These are phyloP conservation scores for Gautieria morchelliformis DNA, from an alignment of 768 basidiomycete genomes.

Conservation along the genomic window DNA sequence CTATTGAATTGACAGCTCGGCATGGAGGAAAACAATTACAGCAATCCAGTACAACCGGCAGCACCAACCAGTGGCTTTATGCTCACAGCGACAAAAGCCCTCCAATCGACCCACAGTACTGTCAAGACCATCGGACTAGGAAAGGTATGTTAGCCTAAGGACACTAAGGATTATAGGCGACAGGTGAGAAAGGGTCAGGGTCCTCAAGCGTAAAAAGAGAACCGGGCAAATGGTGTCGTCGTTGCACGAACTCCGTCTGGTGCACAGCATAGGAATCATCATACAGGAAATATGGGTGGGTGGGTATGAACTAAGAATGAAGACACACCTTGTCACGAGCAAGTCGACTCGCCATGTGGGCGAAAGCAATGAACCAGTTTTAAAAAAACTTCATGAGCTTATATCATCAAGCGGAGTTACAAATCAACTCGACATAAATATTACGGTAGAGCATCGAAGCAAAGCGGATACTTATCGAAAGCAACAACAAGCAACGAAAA, in stretches of 20 bases:
- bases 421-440: no score
- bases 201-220: conserved; percentile 7
- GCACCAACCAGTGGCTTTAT: not conserved
- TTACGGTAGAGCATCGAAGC: no score
- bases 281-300: not conserved
- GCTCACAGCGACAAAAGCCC: no score
- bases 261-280: conserved; percentile 8
- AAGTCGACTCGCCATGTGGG: not conserved
- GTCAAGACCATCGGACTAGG: not conserved
- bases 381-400: no score
- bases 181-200: not conserved
- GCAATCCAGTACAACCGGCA: no score
- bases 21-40: not conserved
- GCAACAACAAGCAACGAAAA: not conserved
- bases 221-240: conserved; percentile 4
- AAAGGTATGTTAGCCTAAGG: not conserved
- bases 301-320: not conserved
- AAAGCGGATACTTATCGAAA: no score
- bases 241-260: conserved; percentile 6
- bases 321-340: not conserved
- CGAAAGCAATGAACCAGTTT: no score
- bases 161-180: not conserved
- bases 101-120: not conserved
- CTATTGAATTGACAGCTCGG: not conserved
- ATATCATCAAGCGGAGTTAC: no score